Evolutionary conservation across 257 asterid species (phyloP).

Genomic region (Anisodus tanguticus): DNA sequence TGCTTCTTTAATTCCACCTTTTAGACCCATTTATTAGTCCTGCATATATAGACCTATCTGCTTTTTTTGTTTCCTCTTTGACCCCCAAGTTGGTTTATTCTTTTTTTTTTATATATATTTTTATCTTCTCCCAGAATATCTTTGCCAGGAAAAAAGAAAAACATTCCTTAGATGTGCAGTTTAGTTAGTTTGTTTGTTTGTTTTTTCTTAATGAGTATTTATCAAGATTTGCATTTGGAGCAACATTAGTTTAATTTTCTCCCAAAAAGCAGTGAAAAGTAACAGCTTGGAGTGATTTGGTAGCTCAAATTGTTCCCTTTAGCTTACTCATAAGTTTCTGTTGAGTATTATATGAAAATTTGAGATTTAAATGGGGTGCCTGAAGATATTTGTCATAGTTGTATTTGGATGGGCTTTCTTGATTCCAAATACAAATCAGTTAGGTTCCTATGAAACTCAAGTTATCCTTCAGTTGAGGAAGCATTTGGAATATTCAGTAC

Average conservation of each 20-base stretch:
- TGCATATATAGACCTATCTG: background rate
- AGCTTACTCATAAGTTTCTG: background rate
- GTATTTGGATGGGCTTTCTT: constrained; percentile 49
- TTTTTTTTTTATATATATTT: background rate
- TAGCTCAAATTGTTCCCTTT: background rate
- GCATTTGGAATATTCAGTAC: constrained; percentile 71
- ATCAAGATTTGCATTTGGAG: constrained; percentile 13
- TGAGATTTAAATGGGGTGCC: constrained; percentile 32
- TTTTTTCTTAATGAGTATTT: background rate
- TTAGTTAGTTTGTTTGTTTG: background rate
- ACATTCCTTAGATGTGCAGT: constrained; percentile 13
- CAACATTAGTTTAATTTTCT: background rate
- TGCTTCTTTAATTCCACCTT: constrained; percentile 16
- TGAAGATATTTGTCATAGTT: constrained; percentile 36
- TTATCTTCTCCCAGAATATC: constrained; percentile 1
- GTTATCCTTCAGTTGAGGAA: constrained; percentile 63
- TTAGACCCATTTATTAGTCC: background rate
- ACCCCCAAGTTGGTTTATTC: background rate
- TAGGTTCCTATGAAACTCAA: constrained; percentile 64
- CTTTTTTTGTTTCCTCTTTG: background rate
- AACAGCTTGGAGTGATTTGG: background rate
- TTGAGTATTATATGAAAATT: background rate
- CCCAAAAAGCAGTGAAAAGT: background rate
- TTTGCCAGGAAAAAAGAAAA: constrained; percentile 14
- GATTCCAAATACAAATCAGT: constrained; percentile 47